Evolutionary conservation across 306 rosid species (phyloP), one percentile per base, ranked within the genome.

Genomic region (Astragalus membranaceus): DNA sequence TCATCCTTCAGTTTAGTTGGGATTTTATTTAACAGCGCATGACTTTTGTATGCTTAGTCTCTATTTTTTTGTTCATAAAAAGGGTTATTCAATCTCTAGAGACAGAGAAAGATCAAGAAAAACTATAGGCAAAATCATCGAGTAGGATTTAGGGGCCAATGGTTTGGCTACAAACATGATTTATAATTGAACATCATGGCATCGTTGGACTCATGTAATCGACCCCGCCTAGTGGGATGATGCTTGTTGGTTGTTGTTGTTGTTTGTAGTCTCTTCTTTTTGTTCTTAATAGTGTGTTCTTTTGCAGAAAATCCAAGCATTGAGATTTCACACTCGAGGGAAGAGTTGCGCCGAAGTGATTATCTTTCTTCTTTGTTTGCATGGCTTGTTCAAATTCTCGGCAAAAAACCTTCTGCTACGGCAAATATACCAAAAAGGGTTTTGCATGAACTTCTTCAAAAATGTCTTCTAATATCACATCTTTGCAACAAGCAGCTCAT

Each of bases 331-430:
- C 79, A 69, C 64, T n/a, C 61, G 3, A 64, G 69, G 74, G n/a
- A 64, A 64, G 81, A 50, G 72, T 59, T 74, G 64, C 23, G 36
- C 64, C 83, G 49, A 70, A 76, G 74, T 56, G 75, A 81, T 64
- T 80, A 69, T 56, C 89, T 91, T 39, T 81, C 91, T 70, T 83
- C 84, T 79, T 78, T 91, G 80, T 95, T 95, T 75, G 73, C 77
- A 14, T 91, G 97, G 99, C 85, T 91, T 50, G 85, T 83, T 60
- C 74, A 72, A 70, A 85, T 69, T 75, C 84, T 86, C 20, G 68
- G 83, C 42, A 75, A 74, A 75, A 56, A 67, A n/a, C 72, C 68
- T 59, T 76, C 81, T 8, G 75, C 71, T 11, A 78, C 79, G 47
- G 59, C 71, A 73, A 71, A 61, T 62, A 29, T 81, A 55, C 80